Percentiles rank a stretch among this genome's conserved stretches.
Evolutionary conservation across 495 filamentous ascomycete genomes (phyloP).

Genomic region (Thermothielavioides terrestris): DNA sequence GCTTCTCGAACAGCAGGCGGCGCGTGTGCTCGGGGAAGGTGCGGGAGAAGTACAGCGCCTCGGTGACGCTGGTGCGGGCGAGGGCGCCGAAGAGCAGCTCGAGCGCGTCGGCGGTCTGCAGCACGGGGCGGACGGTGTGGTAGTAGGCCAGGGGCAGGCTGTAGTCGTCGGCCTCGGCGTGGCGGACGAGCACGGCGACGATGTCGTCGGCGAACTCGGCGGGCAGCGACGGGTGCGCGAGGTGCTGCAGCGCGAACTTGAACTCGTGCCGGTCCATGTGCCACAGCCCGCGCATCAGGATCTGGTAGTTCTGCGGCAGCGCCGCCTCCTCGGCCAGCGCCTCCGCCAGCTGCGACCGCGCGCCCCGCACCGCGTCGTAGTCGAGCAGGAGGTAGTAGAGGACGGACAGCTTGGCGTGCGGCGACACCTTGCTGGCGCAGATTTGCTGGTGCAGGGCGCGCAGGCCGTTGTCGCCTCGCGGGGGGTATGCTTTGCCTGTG

Average conservation of each 20-base stretch:
- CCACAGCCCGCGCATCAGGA: slow-evolving; percentile 76
- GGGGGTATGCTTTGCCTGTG: slow-evolving; percentile 60
- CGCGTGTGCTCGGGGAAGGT: slow-evolving; percentile 52
- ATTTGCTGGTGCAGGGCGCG: slow-evolving; percentile 58
- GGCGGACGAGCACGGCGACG: slow-evolving; percentile 55
- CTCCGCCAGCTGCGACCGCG: slow-evolving; percentile 43
- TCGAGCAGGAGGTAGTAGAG: slow-evolving; percentile 77
- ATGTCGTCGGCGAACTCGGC: slow-evolving; percentile 78
- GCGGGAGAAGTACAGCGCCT: slow-evolving; percentile 66
- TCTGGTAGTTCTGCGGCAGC: slow-evolving; percentile 56
- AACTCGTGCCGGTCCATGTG: slow-evolving; percentile 64
- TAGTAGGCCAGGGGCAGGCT: slow-evolving; percentile 67
- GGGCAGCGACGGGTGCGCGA: slow-evolving; percentile 66
- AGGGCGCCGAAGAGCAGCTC: slow-evolving; percentile 58
- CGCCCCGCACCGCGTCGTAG: slow-evolving; percentile 43
- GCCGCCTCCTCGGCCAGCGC: slow-evolving; percentile 42
- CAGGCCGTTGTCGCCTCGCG: slow-evolving; percentile 53
- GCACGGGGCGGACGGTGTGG: slow-evolving; percentile 56
- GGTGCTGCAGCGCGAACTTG: slow-evolving; percentile 58
- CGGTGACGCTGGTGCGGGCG: slow-evolving; percentile 55
- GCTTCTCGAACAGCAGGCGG: slow-evolving; percentile 52
- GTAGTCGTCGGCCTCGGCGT: slow-evolving; percentile 52
- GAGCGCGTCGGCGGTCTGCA: slow-evolving; percentile 50
- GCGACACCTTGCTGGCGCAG: slow-evolving; percentile 45
- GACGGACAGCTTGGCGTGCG: slow-evolving; percentile 67